Base-by-base conservation (phyloP, 495 filamentous ascomycete genomes). In the Amorphotheca resinae region DNA sequence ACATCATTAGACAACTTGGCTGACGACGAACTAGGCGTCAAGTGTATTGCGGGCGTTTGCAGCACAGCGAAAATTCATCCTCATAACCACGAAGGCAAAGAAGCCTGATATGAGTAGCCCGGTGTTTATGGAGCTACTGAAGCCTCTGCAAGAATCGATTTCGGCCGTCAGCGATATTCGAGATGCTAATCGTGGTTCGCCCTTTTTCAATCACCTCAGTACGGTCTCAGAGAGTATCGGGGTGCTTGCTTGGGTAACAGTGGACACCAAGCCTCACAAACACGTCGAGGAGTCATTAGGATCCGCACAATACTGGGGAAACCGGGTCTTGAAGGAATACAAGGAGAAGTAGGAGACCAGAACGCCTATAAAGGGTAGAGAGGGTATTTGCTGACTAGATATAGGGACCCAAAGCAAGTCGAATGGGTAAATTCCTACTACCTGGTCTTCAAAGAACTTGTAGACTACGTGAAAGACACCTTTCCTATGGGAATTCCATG, bases 361-460 rank as follows among this genome's bases (percentile, higher is more conserved):
- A 21, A n/a, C 25, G 22, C 0, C 25, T 15, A 16, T 9, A 1
- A 28, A 28, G 12, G 22, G 16, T 6, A 6, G 4, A 11, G 8
- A 17, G 15, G 22, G 17, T 23, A 35, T 18, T 8, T 40, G 38
- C 52, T 54, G 30, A 54, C 20, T 3, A 16, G 6, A 18, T 35
- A 16, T 25, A 89, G 82, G 63, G 79, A 93, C 45, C 71, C 72
- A 14, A 73, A 79, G 32, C 83, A 93, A 44, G 70, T 87, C 46
- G 77, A 89, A 57, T 98, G 84, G 76, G 73, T 93, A 12, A 80
- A 86, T 54, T 68, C 87, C 7, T 95, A 86, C 66, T 93, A 89
- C 63, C 74, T 78, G 45, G 76, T 94, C 42, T 86, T 94, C 66
- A 81, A 79, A 49, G 75, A 81, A 5, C 77, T 96, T 25, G 62